A percentile compares a stretch with the other conserved stretches of the same genome.
These are phyloP conservation scores for Flaveria robusta DNA, from an alignment of 129 eudicot genomes.

Conservation along the genomic window DNA sequence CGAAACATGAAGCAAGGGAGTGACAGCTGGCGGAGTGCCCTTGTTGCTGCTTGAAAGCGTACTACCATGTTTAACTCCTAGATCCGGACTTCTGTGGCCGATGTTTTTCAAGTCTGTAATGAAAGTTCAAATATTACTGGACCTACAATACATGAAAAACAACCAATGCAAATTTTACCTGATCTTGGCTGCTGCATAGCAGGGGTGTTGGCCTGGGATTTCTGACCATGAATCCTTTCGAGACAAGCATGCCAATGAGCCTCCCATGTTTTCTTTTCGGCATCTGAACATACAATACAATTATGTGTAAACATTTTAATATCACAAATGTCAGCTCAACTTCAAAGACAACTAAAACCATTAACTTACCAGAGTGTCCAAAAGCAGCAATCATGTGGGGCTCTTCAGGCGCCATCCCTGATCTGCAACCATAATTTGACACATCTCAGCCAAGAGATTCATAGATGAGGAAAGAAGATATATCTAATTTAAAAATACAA, in stretches of 20 bases:
- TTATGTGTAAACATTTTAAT: conserved; percentile 28
- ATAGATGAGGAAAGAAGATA: conserved; percentile 1
- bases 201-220: conserved; percentile 44
- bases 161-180: conserved; percentile 39
- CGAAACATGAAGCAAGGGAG: conserved; percentile 65
- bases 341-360: conserved; percentile 43
- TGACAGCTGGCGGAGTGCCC: conserved; percentile 42
- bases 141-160: conserved; percentile 36
- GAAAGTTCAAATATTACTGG: conserved; percentile 18
- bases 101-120: conserved; percentile 27
- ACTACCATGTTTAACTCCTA: conserved; percentile 49
- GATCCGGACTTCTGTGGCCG: conserved; percentile 53
- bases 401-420: conserved; percentile 87
- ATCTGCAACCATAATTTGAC: conserved; percentile 51
- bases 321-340: conserved; percentile 41
- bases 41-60: conserved; percentile 28
- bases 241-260: conserved; percentile 75
- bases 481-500: conserved; percentile 11
- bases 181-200: conserved; percentile 37
- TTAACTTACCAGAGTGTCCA: conserved; percentile 71
- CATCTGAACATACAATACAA: conserved; percentile 44
- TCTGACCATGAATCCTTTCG: conserved; percentile 64
- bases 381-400: conserved; percentile 94
- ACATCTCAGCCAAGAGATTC: conserved; percentile 10
- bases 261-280: conserved; percentile 76